Evolutionary conservation across 768 basidiomycete species (phyloP), one percentile per base, ranked within the genome.

Genomic region (Heimioporus sp.): DNA sequence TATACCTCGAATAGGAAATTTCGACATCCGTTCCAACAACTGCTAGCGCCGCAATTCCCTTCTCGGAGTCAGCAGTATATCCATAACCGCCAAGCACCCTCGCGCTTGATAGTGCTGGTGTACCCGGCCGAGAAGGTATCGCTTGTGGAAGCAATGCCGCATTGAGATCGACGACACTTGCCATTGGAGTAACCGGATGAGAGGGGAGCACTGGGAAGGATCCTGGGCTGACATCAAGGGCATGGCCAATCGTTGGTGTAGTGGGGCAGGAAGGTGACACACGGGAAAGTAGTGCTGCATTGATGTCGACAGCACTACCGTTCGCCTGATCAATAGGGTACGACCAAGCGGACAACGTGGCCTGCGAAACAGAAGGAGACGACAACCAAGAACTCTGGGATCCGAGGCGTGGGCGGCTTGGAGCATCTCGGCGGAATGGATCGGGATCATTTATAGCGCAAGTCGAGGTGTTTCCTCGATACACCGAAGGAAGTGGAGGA

Each of bases 341-440:
- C 2, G 85, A 87, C 85, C 86, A 90, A 10, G 80, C 77, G 20
- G 87, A 80, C 19, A 83, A 51, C 0, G 83, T 82, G 13, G 74
- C 70, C 40, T 80, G 81, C 11, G 83, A 80, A 11, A 75, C 81
- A 40, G 80, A 74, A 8, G 78, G 77, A 4, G 85, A 86, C 0
- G 85, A 85, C 50, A 90, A 65, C 88, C 88, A 90, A 5, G 87
- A 90, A 16, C 73, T 81, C 64, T 87, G 85, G 8, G 87, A 87
- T 10, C 77, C 83, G 17, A 82, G 64, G 31, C 85, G 80, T 31
- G 65, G 65, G 37, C 78, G 80, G 32, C 68, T 65, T 9, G 81
- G 79, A 19, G 71, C 65, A 42, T 80, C 78, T 31, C 81, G 79
- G 46, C 81, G 74, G 74, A 89, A 87, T 10, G 84, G 86, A 55